Evolutionary conservation across 805 yeast species (phyloP).

Genomic region (Spathaspora sp.): DNA sequence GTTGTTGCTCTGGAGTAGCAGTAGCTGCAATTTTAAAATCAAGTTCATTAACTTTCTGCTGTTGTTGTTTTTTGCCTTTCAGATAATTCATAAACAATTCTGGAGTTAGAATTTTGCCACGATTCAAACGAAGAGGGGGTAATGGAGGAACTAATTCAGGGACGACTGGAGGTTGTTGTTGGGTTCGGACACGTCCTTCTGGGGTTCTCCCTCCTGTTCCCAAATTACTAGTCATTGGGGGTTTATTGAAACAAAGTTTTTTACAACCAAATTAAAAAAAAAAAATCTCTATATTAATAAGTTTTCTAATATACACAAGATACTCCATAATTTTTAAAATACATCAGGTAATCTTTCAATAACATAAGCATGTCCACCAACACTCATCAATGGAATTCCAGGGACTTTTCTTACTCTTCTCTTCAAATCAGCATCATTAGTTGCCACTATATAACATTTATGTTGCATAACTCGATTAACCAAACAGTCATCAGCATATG

Average conservation of each 20-base stretch:
- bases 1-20: neutral
- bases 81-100: neutral
- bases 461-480: conserved; percentile 93
- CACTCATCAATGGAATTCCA: conserved; percentile 96
- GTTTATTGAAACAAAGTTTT: neutral
- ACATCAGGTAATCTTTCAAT: conserved; percentile 95
- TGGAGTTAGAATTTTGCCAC: no score
- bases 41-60: neutral
- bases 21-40: neutral
- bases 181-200: neutral
- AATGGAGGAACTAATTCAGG: neutral
- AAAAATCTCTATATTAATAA: neutral
- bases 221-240: neutral
- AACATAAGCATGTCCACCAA: conserved; percentile 88
- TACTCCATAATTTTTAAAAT: conserved; percentile 37
- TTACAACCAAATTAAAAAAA: neutral
- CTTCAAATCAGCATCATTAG: conserved; percentile 95
- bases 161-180: neutral
- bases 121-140: neutral
- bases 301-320: neutral
- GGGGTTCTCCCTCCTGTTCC: neutral
- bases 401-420: conserved; percentile 94
- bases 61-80: neutral
- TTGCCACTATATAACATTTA: conserved; percentile 95
- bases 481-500: conserved; percentile 97